phyloP scores from a whole-genome alignment of 2,329 filamentous ascomycete genomes.

The Hirsutella minnesotensis region DNA sequence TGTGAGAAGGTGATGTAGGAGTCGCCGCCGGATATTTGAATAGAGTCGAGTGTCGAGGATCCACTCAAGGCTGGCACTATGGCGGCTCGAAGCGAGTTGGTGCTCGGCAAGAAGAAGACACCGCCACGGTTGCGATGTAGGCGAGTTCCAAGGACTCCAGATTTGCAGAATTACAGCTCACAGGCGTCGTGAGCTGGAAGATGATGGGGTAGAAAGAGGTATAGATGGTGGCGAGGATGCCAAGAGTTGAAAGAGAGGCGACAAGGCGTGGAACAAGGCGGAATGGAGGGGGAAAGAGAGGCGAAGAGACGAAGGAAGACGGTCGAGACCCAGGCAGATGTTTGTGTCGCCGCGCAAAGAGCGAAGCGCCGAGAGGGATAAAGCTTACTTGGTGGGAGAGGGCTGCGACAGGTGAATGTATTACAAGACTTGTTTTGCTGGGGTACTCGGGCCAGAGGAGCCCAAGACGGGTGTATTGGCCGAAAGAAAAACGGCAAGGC shows the following conservation, averaged over 20 bases:
- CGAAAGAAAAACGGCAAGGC: no score
- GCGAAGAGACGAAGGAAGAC: neutral
- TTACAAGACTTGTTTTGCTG: neutral
- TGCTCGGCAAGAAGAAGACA: slow-evolving; percentile 4
- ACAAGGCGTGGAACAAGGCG: neutral
- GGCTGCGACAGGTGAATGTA: no score
- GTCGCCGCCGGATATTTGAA: neutral
- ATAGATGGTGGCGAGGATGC: neutral
- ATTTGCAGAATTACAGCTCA: slow-evolving; percentile 8
- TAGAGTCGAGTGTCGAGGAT: neutral
- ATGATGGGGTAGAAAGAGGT: neutral
- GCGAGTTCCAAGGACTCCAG: slow-evolving; percentile 5
- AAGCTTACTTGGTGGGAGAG: no score
- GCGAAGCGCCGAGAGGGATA: no score
- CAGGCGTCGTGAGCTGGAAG: slow-evolving; percentile 3
- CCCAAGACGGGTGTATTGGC: no score
- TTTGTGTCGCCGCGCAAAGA: neutral
- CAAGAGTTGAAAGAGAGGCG: neutral
- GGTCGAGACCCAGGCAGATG: neutral
- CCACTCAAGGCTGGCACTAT: slow-evolving; percentile 1
- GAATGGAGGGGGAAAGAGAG: neutral
- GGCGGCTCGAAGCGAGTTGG: slow-evolving; percentile 6
- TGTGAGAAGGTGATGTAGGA: slow-evolving; percentile 6
- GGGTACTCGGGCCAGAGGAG: neutral
- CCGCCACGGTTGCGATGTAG: slow-evolving; percentile 8